Base-by-base conservation (phyloP, 257 asterid species). In the Gentiana macrophylla region DNA sequence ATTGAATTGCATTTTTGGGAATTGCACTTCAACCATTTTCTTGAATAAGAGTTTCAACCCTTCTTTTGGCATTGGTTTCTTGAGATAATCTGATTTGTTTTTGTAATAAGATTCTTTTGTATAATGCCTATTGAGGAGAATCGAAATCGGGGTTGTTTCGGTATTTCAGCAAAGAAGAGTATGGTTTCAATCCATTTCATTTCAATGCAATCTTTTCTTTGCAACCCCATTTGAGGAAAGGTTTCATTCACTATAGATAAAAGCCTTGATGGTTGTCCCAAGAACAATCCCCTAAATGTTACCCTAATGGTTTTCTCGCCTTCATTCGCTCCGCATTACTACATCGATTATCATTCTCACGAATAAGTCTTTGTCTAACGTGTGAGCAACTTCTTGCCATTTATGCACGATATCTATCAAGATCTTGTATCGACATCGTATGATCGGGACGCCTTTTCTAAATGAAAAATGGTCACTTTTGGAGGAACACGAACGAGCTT, bases 1-100 rank as follows among this genome's bases (percentile, higher is more conserved):
- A 41, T 75, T 79, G 58, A 79, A 72, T 0, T 65, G 74, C 7
- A 78, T 8, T 4, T 70, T 76, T 0, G 59, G 71, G 36, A 57
- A 62, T 2, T 73, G 79, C 1, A 75, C 4, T 32, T 72, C 15
- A 1, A 59, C 13, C 37, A 59, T 36, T 49, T 59, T 59, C 36
- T 50, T 12, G 43, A 59, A 59, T 4, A 59, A 12, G 8, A 53
- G 51, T 5, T 66, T 62, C 6, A 77, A 37, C 5, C 37, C 56
- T 11, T 10, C 50, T 6, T 64, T 60, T 6, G 50, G 54, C 13
- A 62, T 62, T 13, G 67, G 61, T 0, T 43, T 49, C 3, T 13
- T 34, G 5, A 60, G 48, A 36, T 60, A 60, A 11, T 60, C 56
- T 0, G 64, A 60, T 52, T 60, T 60, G 5, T 50, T 24, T 46